Evolutionary conservation across 2,329 filamentous ascomycete species (phyloP), one percentile per base, ranked within the genome.

Genomic region (Epicoccum sorghinum): DNA sequence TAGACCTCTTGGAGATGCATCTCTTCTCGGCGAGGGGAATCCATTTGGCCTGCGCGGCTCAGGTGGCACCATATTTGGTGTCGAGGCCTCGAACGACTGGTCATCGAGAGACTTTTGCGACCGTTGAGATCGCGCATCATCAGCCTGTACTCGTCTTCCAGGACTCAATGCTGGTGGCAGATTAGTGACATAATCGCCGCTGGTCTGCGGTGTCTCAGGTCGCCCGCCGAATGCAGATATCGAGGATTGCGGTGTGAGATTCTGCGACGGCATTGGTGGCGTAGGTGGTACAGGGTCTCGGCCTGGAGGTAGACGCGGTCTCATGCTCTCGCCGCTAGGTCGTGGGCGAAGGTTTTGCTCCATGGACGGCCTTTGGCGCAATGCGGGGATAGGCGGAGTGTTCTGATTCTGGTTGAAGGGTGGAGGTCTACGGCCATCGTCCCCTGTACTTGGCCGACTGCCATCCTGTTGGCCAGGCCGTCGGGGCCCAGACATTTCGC

Each of bases 221-320:
- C 67, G 65, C 10, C 44, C 48, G 14, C 56, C 62, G 39, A 78
- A 63, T 35, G 77, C 76, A 4, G 74, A 71, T 22, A 64, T 65
- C 1, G 77, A 77, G 10, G 75, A 74, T 44, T 78, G 71, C 4
- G 76, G 75, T 6, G 73, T 77, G 46, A 76, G 59, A 29, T 75
- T 70, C 44, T 74, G 61, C 23, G 75, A 65, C 32, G 66, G 55
- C 23, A 66, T 57, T 25, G 68, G 62, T 9, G 62, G 61, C n/a
- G 59, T 59, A 32, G 61, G 62, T 43, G 68, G 63, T 10, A 72
- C 59, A 50, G 68, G 62, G 44, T 72, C 72, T 47, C 69, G 62
- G 47, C 63, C 67, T 43, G 68, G 68, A 29, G 61, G 60, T 13
- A 66, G 63, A 12, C 70, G 68, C 55, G 69, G 65, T 33, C 66